These are phyloP conservation scores for Coprinopsis sp. DNA, from an alignment of 768 basidiomycete genomes.

Conservation along the genomic window DNA sequence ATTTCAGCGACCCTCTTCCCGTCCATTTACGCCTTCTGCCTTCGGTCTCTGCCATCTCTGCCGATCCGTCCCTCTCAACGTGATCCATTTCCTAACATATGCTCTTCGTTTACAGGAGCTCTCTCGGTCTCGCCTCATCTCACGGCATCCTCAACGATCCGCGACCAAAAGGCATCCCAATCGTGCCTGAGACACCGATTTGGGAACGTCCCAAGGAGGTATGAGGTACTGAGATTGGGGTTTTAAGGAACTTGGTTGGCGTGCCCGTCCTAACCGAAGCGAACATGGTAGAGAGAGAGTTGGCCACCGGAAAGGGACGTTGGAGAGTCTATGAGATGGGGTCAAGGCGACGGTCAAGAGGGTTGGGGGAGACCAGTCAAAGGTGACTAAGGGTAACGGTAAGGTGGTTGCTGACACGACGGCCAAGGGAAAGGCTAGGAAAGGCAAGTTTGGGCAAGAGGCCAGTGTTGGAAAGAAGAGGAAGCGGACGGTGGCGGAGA, in stretches of 20 bases:
- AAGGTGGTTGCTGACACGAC: too few species aligned
- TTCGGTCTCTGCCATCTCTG: too few species aligned
- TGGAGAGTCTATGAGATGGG: neutral
- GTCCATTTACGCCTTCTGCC: neutral
- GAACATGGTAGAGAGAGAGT: neutral
- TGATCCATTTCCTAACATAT: neutral
- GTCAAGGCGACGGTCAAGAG: neutral
- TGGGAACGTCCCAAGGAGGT: slow-evolving; percentile 56
- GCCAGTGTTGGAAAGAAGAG: neutral
- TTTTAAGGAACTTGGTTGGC: slow-evolving; percentile 45
- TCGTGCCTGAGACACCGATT: slow-evolving; percentile 79
- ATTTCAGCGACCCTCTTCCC: neutral
- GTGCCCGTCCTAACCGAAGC: neutral
- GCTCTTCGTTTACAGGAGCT: slow-evolving; percentile 42
- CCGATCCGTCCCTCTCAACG: too few species aligned
- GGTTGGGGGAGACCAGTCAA: too few species aligned
- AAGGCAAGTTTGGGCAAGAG: slow-evolving; percentile 10
- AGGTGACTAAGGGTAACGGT: too few species aligned
- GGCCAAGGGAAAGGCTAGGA: too few species aligned
- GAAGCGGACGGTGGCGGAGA: neutral
- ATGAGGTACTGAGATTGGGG: slow-evolving; percentile 70
- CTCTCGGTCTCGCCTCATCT: slow-evolving; percentile 62
- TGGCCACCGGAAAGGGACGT: too few species aligned
- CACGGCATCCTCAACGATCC: slow-evolving; percentile 62
- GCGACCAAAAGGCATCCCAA: slow-evolving; percentile 63